phyloP scores from a whole-genome alignment of 1,284 basidiomycete species.

The Cutaneotrichosporon cyanovorans region DNA sequence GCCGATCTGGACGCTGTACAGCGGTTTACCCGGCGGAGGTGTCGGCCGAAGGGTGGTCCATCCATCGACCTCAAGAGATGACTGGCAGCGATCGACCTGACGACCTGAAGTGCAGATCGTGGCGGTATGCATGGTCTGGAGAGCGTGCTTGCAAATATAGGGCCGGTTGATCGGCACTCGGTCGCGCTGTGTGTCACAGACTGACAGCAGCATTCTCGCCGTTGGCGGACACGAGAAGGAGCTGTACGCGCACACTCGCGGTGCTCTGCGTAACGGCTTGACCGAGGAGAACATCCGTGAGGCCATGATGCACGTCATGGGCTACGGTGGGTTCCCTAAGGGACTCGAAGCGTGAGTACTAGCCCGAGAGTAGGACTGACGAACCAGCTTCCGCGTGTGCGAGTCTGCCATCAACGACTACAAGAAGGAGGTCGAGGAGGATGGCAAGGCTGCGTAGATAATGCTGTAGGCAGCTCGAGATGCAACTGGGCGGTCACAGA shows the following conservation, averaged over 20 bases:
- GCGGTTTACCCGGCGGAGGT: no score
- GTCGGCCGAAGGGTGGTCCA: no score
- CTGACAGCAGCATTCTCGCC: constrained; percentile 17
- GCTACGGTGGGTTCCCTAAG: constrained; percentile 20
- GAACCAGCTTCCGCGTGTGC: constrained; percentile 11
- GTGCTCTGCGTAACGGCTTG: constrained; percentile 17
- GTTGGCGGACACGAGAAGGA: constrained; percentile 16
- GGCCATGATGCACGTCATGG: constrained; percentile 15
- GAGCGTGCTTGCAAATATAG: no score
- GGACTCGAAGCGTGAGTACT: constrained; percentile 17
- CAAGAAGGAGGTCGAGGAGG: constrained; percentile 8
- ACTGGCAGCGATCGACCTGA: no score
- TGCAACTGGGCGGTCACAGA: no score
- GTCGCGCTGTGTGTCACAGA: no score
- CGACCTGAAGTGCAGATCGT: no score
- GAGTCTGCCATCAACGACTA: constrained; percentile 12
- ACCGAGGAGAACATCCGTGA: constrained; percentile 20
- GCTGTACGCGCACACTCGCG: constrained; percentile 15
- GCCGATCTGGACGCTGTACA: no score
- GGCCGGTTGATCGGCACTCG: background rate
- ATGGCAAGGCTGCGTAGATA: background rate
- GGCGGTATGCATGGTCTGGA: no score
- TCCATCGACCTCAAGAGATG: no score
- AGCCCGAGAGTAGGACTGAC: background rate
- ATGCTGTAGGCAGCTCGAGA: no score